Conservation (phyloP, 2,329 filamentous ascomycete species). For the Fusarium chlamydosporum region DNA sequence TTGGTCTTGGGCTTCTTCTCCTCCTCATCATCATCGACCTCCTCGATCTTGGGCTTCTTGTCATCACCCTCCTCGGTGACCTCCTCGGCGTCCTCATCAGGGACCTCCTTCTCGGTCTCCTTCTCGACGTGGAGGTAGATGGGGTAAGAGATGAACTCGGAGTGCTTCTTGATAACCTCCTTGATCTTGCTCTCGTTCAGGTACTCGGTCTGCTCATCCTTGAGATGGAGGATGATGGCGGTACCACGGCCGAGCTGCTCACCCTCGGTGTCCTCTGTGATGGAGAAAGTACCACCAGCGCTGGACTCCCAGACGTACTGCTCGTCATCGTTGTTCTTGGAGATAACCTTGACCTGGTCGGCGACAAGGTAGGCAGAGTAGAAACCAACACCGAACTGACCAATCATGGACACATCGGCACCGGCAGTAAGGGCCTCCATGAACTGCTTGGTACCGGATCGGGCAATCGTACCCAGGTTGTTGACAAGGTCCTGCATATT, state of each 20-base stretch:
- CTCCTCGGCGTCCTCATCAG: conserved; percentile 87
- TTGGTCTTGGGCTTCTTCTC: conserved; percentile 98
- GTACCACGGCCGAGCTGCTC: conserved; percentile 93
- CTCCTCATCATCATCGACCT: conserved; percentile 89
- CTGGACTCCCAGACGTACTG: conserved; percentile 99
- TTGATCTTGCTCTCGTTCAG: conserved; percentile 99
- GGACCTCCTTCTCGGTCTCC: conserved; percentile 99
- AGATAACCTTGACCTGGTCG: conserved; percentile 94
- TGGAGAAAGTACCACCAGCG: conserved; percentile 97
- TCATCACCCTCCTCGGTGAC: conserved; percentile 78
- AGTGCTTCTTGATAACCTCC: conserved; percentile 99
- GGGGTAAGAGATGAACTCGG: conserved; percentile 99
- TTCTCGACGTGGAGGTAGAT: conserved; percentile 99
- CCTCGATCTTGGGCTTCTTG: conserved; percentile 97
- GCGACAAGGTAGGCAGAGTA: conserved; percentile 99
- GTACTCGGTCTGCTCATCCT: conserved; percentile 99
- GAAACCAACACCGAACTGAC: conserved; percentile 99
- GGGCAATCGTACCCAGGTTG: conserved; percentile 99
- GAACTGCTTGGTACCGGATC: conserved; percentile 99
- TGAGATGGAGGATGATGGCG: conserved; percentile 98
- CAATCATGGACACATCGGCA: conserved; percentile 99
- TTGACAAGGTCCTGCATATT: conserved; percentile 88
- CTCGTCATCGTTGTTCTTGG: conserved; percentile 99
- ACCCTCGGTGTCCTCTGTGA: conserved; percentile 90
- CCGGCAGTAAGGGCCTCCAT: conserved; percentile 99